Base-by-base conservation (phyloP, 805 yeast genomes). In the Starmerella apis region DNA sequence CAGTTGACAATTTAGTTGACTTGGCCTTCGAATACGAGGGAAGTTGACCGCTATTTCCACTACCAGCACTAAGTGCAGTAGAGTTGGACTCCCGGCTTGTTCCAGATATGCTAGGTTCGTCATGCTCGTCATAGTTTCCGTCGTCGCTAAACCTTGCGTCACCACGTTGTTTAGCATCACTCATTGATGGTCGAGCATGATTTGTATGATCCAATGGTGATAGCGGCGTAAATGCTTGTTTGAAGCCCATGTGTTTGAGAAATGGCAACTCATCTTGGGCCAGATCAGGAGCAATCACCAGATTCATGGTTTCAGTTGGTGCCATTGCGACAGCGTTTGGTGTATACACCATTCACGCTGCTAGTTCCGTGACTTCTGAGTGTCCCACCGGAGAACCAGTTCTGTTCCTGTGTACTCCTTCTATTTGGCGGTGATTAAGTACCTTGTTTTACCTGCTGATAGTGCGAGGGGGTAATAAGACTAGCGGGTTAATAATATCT, bases 221-320 rank as follows among this genome's bases (percentile, higher is more conserved):
- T 2, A 18, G 24, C 24, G 44, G 33, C 23, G 33, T 16, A 18
- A 19, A 27, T 6, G 30, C 25, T 16, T 36, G 48, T n/a, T 24
- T 19, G 43, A 46, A 46, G 10, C 48, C 48, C 43, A 46, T 25
- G 9, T 23, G 43, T 9, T 46, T 31, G 35, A 46, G 43, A 27
- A 46, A 30, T 25, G 48, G 48, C 35, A 36, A 36, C 36, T 46
- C 48, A 22, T 36, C 48, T 25, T 27, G 44, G 23, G 44, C 24
- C 31, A 19, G 32, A 18, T 27, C 44, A 10, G 44, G 44, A 25
- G 44, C 33, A 27, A 25, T 19, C 23, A 27, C 44, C 44, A 41
- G 18, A 27, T 41, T 27, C 33, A 41, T 27, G 5, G 33, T 27
- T 23, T 41, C 24, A 13, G 44, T 41, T 8, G 44, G 32, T 24